These are phyloP conservation scores for Apiotrichum sp. DNA, from an alignment of 1,284 basidiomycete species.

Conservation along the genomic window DNA sequence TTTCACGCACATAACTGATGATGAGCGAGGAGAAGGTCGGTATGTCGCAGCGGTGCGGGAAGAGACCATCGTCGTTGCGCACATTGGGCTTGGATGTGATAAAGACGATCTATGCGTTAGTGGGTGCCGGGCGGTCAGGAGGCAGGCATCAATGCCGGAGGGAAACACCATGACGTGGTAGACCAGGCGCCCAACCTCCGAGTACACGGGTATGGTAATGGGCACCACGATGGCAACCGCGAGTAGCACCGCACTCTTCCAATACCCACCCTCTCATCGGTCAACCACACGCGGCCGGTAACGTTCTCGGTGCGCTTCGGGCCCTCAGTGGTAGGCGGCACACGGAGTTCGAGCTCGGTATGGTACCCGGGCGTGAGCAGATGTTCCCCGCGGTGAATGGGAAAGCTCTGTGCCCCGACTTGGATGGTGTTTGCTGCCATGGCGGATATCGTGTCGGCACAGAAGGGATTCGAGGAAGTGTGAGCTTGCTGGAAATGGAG, in stretches of 20 bases:
- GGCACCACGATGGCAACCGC: neutral
- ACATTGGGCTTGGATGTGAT: constrained; percentile 4
- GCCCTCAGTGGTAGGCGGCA: constrained; percentile 38
- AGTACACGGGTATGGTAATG: no score
- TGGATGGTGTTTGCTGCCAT: constrained; percentile 17
- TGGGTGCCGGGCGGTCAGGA: neutral
- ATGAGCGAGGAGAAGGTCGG: constrained; percentile 26
- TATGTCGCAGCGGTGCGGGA: constrained; percentile 11
- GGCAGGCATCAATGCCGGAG: constrained; percentile 1
- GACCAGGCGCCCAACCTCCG: no score
- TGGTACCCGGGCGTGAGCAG: constrained; percentile 25
- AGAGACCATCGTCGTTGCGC: constrained; percentile 4
- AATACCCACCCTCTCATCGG: constrained; percentile 34
- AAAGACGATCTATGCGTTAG: constrained; percentile 23
- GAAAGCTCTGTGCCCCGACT: constrained; percentile 6
- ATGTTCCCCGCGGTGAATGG: constrained; percentile 24
- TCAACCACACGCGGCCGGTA: constrained; percentile 36
- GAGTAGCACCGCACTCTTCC: neutral
- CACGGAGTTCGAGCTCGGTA: constrained; percentile 32
- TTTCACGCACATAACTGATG: constrained; percentile 33
- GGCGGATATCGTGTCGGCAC: neutral
- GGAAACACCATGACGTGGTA: neutral
- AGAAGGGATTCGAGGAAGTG: neutral
- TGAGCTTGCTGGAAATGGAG: neutral
- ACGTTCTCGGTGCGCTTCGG: constrained; percentile 35